Evolutionary conservation across 352 stramenopile genomes (phyloP).

Genomic region (Phytophthora melonis): DNA sequence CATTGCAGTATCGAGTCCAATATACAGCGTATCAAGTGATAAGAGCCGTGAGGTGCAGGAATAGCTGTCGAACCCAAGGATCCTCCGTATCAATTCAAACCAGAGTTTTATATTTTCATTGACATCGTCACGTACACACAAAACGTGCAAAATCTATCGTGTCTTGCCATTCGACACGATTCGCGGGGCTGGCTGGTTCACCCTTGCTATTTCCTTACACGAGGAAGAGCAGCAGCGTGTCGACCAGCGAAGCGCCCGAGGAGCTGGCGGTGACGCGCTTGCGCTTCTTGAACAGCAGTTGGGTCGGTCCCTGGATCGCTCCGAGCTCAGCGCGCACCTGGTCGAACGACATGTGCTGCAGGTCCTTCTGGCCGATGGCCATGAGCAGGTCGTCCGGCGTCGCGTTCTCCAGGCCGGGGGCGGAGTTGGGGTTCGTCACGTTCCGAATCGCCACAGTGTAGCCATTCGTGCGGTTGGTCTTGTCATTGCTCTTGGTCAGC

Average conservation of each 20-base stretch:
- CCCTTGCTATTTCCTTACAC: slow-evolving; percentile 50
- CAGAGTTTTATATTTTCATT: slow-evolving; percentile 31
- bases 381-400: slow-evolving; percentile 71
- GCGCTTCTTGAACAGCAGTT: slow-evolving; percentile 75
- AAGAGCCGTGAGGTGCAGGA: neutral
- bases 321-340: slow-evolving; percentile 60
- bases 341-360: slow-evolving; percentile 73
- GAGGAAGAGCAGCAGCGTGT: slow-evolving; percentile 76
- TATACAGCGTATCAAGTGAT: too few relatives aligned
- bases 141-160: slow-evolving; percentile 22
- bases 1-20: too few relatives aligned
- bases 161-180: slow-evolving; percentile 1
- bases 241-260: slow-evolving; percentile 54
- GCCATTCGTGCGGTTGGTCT: slow-evolving; percentile 69
- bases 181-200: slow-evolving; percentile 2
- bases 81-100: slow-evolving; percentile 3
- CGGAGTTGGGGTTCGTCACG: slow-evolving; percentile 57
- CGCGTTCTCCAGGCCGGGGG: slow-evolving; percentile 63
- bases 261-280: slow-evolving; percentile 44
- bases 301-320: slow-evolving; percentile 54
- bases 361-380: slow-evolving; percentile 68
- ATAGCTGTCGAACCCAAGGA: neutral
- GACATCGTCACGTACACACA: slow-evolving; percentile 20
- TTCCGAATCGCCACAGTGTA: slow-evolving; percentile 72
- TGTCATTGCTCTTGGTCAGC: slow-evolving; percentile 56